Evolutionary conservation across 2,329 filamentous ascomycete genomes (phyloP), one percentile per base, ranked within the genome.

Genomic region (Biscogniauxia sp.): DNA sequence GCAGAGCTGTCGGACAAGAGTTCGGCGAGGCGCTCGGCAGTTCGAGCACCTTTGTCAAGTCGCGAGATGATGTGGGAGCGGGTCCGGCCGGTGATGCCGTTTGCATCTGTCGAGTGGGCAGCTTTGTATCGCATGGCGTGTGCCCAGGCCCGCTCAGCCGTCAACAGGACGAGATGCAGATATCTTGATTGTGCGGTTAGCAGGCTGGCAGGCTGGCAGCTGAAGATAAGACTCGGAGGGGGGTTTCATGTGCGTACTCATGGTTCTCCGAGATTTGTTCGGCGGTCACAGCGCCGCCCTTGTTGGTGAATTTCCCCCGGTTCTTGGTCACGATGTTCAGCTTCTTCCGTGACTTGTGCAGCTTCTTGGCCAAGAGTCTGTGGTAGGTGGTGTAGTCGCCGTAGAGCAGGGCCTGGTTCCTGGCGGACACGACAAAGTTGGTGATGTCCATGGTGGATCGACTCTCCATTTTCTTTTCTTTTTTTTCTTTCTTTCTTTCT

Each of bases 41-140:
- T 84, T 55, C 82, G 84, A 49, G 88, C 84, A 17, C 91, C 93
- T 78, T 97, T 97, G 70, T 88, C 84, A 50, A 98, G 81, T 57
- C 93, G 87, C 15, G 93, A 96, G 59, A 96, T 86, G 49, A 98
- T 95, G 75, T 99, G 94, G 57, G 89, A 89, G 72, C 93, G 88
- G 19, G 91, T 90, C 56, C 89, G 87, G 62, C 93, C 90, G 26
- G 88, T 85, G 65, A 97, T 90, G 54, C 88, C 89, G 75, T 92
- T 91, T 62, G 88, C 87, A 69, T 95, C 92, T 68, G 90, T 84
- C 49, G 91, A 86, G 73, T 96, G 92, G 20, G 86, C 81, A 3
- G 92, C 85, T 77, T 96, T 97, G 84, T 97, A 92, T 73, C 90
- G 88, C 93, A 98, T 96, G 60, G 93, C 94, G 75, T 97, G 89